A percentile compares a stretch with the other conserved stretches of the same genome.
These are phyloP conservation scores for Triticum monococcum DNA, from an alignment of 176 grass and related monocot species.

Conservation along the genomic window DNA sequence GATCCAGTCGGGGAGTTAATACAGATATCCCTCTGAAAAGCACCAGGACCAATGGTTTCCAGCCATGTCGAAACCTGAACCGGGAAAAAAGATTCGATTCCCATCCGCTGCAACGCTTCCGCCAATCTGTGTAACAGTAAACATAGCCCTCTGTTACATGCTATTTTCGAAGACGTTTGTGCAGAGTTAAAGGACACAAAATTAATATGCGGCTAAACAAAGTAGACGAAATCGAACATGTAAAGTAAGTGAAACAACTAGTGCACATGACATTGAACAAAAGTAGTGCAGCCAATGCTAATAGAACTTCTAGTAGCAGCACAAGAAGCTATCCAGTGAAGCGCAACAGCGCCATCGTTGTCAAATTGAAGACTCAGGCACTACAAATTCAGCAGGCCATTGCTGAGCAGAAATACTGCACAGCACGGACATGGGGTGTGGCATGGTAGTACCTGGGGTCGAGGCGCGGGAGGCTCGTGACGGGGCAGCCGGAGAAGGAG, in stretches of 20 bases:
- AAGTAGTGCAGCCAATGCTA: neutral
- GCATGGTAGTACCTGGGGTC: slow-evolving; percentile 44
- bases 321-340: neutral
- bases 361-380: neutral
- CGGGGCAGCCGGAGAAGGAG: slow-evolving; percentile 47
- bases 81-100: slow-evolving; percentile 69
- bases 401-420: neutral
- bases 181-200: neutral
- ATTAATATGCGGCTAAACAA: neutral
- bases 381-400: neutral
- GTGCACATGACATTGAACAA: neutral
- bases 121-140: slow-evolving; percentile 56
- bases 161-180: neutral
- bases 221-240: neutral
- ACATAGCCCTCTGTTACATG: neutral
- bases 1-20: slow-evolving; percentile 95
- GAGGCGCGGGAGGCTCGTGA: slow-evolving; percentile 41
- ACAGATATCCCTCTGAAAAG: slow-evolving; percentile 94
- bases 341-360: neutral
- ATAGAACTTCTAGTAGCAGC: neutral
- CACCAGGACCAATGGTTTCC: slow-evolving; percentile 77
- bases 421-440: neutral
- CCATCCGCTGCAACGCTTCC: slow-evolving; percentile 60
- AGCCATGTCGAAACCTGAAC: slow-evolving; percentile 82
- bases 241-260: neutral